phyloP scores from a whole-genome alignment of 2,329 filamentous ascomycete species.

The Exophiala bonariae region DNA sequence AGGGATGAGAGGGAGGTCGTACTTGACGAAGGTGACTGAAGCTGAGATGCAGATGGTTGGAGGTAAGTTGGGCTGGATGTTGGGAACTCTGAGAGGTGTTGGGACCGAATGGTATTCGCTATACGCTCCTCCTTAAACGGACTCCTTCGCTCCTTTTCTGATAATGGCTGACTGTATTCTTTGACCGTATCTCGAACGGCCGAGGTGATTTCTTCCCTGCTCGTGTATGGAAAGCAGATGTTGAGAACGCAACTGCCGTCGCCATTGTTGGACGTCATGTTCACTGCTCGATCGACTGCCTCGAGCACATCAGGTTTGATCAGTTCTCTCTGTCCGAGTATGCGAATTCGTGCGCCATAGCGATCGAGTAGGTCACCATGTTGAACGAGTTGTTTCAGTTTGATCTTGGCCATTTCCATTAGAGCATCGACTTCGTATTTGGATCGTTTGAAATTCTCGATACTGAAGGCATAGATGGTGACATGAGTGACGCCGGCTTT shows the following conservation, averaged over 20 bases:
- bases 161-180: conserved; percentile 75
- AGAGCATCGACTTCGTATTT: conserved; percentile 95
- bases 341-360: conserved; percentile 83
- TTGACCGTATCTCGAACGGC: conserved; percentile 85
- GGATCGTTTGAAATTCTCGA: conserved; percentile 97
- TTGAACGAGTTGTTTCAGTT: conserved; percentile 85
- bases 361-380: conserved; percentile 91
- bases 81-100: conserved; percentile 53
- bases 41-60: conserved; percentile 34
- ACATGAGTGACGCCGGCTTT: conserved; percentile 95
- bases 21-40: conserved; percentile 24
- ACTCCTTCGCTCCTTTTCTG: conserved; percentile 53
- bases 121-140: conserved; percentile 88
- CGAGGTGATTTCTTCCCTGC: conserved; percentile 89
- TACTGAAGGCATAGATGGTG: conserved; percentile 97
- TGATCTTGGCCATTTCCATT: conserved; percentile 97
- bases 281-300: conserved; percentile 81
- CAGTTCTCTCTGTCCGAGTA: conserved; percentile 80
- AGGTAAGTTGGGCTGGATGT: conserved; percentile 31
- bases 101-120: conserved; percentile 76
- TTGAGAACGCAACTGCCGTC: conserved; percentile 83
- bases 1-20: conserved; percentile 26
- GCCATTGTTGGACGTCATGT: conserved; percentile 84
- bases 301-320: conserved; percentile 85
- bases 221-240: conserved; percentile 97